Conservation (phyloP, 371 early-diverging fungal genomes). For the Mucor indicus region DNA sequence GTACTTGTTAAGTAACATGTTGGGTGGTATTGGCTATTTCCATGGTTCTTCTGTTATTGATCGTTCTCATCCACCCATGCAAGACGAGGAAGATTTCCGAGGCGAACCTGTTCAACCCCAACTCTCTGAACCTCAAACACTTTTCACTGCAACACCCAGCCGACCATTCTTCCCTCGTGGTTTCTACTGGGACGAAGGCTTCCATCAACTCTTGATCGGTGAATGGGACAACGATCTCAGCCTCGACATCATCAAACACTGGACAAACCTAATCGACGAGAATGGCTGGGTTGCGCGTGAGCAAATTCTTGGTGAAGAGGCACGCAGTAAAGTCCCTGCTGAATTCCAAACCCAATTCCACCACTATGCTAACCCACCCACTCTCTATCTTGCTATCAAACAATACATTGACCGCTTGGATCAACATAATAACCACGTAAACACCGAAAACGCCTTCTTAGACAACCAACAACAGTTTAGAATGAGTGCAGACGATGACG, state of each 20-base stretch:
- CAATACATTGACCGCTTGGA: constrained; percentile 53
- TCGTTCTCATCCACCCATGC: constrained; percentile 37
- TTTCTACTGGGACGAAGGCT: constrained; percentile 97
- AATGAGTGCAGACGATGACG: constrained; percentile 19
- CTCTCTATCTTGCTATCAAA: constrained; percentile 71
- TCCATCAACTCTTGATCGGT: constrained; percentile 84
- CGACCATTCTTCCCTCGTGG: constrained; percentile 96
- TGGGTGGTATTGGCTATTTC: constrained; percentile 90
- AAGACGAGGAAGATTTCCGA: constrained; percentile 54
- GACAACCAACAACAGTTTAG: background rate
- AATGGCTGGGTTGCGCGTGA: constrained; percentile 95
- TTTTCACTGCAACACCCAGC: constrained; percentile 88
- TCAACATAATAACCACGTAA: constrained; percentile 9
- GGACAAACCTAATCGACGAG: constrained; percentile 78
- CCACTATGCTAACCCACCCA: constrained; percentile 94
- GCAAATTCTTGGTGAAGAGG: constrained; percentile 93
- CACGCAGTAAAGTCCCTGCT: constrained; percentile 83
- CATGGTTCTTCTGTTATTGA: constrained; percentile 51
- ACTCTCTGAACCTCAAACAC: constrained; percentile 57
- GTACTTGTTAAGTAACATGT: constrained; percentile 73
- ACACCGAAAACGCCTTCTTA: background rate
- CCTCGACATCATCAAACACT: constrained; percentile 77
- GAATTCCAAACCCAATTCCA: constrained; percentile 94
- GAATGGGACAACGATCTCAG: constrained; percentile 89
- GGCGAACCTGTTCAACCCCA: constrained; percentile 56